Base-by-base conservation (phyloP, 805 yeast species). In the Sugiyamaella valdiviana region DNA sequence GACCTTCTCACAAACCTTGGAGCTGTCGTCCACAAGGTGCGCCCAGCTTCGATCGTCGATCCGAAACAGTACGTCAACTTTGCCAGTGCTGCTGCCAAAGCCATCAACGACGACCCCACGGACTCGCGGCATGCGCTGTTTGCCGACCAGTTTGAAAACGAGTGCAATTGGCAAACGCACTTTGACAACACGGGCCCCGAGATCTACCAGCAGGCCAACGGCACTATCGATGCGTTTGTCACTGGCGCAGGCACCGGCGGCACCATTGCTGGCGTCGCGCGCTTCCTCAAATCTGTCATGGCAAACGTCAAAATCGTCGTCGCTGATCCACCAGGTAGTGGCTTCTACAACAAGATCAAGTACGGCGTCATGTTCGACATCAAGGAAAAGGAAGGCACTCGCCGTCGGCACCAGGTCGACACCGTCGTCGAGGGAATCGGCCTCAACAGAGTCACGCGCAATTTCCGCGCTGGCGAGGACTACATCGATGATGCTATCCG, bases 241-340 rank as follows among this genome's bases (percentile, higher is more conserved):
- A 77, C 91, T 1, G 98, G 98, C 0, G 85, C 95, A 29, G 99
- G 99, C 9, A 91, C 99, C 0, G 99, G 93, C 45, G 99, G 99
- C 49, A 93, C 99, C 1, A 87, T 91, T 41, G 74, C 95, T n/a
- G 99, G 99, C 48, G 89, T 89, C 23, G 78, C 95, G 2, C 74
- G 74, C 51, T 93, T 74, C 65, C 72, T 91, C 58, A 87, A 82
- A 59, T 78, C 73, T 46, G 62, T 69, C 35, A 59, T 71, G 15
- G 62, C 71, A 0, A 42, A 61, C 0, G 60, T 83, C 0, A 70
- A 66, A 40, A 76, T 83, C 1, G 74, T 86, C 2, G 69, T 93
- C 24, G 96, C 97, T 0, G 99, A 91, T 65, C 98, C 98, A 0
- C 97, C 88, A 60, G 99, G 99, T 0, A 82, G 93, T 14, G 99